A percentile compares a stretch with the other conserved stretches of the same genome.
Conservation (phyloP, 139 green algal species). For the Nannochloris sp. region DNA sequence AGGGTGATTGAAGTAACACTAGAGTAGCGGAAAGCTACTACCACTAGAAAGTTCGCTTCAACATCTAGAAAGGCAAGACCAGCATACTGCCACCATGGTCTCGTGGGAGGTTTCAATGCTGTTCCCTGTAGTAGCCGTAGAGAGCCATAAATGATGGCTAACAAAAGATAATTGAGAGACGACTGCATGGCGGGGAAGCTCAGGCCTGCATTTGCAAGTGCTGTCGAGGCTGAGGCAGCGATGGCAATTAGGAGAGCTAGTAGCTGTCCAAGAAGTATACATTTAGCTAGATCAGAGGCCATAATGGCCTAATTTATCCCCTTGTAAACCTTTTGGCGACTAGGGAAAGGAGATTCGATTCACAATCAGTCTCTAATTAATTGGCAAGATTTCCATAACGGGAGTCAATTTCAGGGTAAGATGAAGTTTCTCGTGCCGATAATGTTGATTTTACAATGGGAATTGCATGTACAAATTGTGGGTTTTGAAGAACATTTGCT, state of each 20-base stretch:
- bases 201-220: conserved; percentile 35
- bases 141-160: conserved; percentile 43
- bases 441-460: no score
- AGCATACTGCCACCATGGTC: conserved; percentile 36
- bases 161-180: conserved; percentile 57
- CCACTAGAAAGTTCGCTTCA: conserved; percentile 54
- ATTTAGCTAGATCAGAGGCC: conserved; percentile 1
- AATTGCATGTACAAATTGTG: no score
- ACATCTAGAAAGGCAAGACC: conserved; percentile 63
- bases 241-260: conserved; percentile 43
- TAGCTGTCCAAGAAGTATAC: conserved; percentile 38
- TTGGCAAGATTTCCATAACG: no score
- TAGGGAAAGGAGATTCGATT: no score
- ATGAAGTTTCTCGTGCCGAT: no score
- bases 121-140: background rate
- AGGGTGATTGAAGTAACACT: conserved; percentile 39
- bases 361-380: no score
- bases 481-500: no score
- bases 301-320: no score
- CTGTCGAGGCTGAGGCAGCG: conserved; percentile 43
- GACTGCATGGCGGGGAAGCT: conserved; percentile 52
- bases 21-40: conserved; percentile 1
- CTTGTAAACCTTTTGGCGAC: no score
- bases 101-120: background rate
- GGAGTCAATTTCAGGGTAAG: no score